Evolutionary conservation across 257 asterid genomes (phyloP), one percentile per base, ranked within the genome.

Genomic region (Salvia hispanica): DNA sequence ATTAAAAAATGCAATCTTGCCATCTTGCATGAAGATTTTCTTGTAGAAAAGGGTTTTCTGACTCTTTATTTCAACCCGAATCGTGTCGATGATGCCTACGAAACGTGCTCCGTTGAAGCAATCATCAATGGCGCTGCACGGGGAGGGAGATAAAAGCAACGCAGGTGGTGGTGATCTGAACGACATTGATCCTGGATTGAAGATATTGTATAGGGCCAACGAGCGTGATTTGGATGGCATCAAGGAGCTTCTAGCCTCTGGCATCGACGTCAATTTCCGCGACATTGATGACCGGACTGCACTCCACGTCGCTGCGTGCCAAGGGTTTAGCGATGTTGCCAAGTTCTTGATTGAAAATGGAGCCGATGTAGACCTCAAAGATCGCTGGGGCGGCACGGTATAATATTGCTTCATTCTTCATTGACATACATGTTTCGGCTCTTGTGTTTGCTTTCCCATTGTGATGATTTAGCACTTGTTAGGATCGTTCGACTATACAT

Each of bases 311-410:
- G 96, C 96, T 7, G 95, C 98, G 12, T 92, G 98, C 84, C 97
- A 92, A 78, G 97, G 98, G 4, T 76, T 69, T 60, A 69, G 50
- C 66, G 96, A 88, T 51, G 96, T 92, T 14, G 89, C 83, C 44
- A 69, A 78, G 64, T 36, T 86, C 65, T 72, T 92, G 89, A 76
- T 92, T 15, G 77, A 84, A 9, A 82, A 79, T 15, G 87, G 87
- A 15, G 97, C 97, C 4, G 54, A 75, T 21, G 80, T 86, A 18
- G 90, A 86, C 80, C 78, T 83, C 51, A 66, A 71, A 62, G 98
- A 92, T 77, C 96, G 97, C 12, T 90, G 98, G 98, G 97, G 96
- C 70, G 90, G 98, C 85, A 85, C 97, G 98, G 98, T 92, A 92
- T 80, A 13, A 3, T 34, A 34, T 34, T 0, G 6, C 55, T 25